Evolutionary conservation across 768 basidiomycete species (phyloP), one percentile per base, ranked within the genome.

Genomic region (Boletus vinaceobasis): DNA sequence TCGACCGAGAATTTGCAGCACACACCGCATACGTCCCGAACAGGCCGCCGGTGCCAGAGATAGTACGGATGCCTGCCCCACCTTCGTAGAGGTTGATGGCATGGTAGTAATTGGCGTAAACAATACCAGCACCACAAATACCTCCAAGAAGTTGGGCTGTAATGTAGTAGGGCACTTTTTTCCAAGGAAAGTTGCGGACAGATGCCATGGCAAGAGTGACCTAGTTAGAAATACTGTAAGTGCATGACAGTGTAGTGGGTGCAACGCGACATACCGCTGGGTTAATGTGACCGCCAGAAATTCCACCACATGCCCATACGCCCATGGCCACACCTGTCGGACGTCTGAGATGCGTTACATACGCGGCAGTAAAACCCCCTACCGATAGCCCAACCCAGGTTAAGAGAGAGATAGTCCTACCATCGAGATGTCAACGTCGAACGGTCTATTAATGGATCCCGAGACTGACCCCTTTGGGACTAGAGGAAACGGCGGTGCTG

Each of bases 201-300:
- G 81, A 74, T 5, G 87, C 87, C 43, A 90, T 63, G 14, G 83
- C 77, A 47, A 93, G 69, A 17, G 90, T 93, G 26, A 91, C 77
- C 85, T 86, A 23, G 31, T 5, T 9, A n/a, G 38, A 27, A 35
- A 27, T 65, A n/a, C n/a, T n/a, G n/a, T n/a, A n/a, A 62, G 50
- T 17, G 19, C 10, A 32, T 7, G 29, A 7, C n/a, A 33, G 7
- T 1, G 37, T 19, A 50, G 19, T 40, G 19, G 17, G 14, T 26
- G 38, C 11, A 23, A 36, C 5, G 21, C 6, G 31, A 71, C 77
- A 17, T 67, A 84, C 86, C 32, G 85, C 84, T 35, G 87, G 87
- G 63, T 89, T 89, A 57, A 88, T 79, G 62, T 90, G 88, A 29
- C 86, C 88, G 7, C 86, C 87, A 43, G 88, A 88, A 53, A 87